Evolutionary conservation across 2,329 filamentous ascomycete genomes (phyloP), one percentile per base, ranked within the genome.

Genomic region (Hymenoscyphus fructigenus): DNA sequence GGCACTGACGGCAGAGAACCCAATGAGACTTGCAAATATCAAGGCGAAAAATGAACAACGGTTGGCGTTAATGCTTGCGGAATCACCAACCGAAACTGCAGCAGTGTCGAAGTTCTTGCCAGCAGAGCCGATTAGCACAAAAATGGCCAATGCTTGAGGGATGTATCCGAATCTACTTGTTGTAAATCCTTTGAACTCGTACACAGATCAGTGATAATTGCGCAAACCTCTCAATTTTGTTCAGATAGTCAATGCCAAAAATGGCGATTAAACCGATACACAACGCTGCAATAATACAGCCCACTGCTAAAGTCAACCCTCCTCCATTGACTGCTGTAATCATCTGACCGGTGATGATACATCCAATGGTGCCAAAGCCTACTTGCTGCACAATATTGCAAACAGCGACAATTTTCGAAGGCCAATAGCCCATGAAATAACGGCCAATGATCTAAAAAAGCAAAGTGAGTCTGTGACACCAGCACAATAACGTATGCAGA

Each of bases 331-430:
- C 67, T 15, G 67, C 66, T 60, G 67, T 67, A 17, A 69, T 66
- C 57, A 69, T 66, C 47, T 69, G 67, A 14, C 67, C 67, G 28
- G 64, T 65, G 50, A 69, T 63, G 57, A 69, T 63, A 59, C 64
- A 64, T 32, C 62, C 62, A 56, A 64, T 64, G 17, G 62, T 64
- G 23, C 62, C 58, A 57, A 60, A 64, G 29, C 62, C 62, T 32
- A 64, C 58, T 64, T 64, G 62, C 62, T 64, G 62, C 29, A 64
- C 50, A 57, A 64, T 64, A 53, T 64, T 64, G 29, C 57, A 53
- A 32, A 64, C 32, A 15, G 28, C 47, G 14, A 34, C 58, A 64
- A 64, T 55, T 44, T 60, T 64, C 44, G 62, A 60, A 50, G 62
- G 57, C 62, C 58, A 64, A 60, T 64, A 64, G n/a, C 58, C 62